A percentile compares a stretch with the other conserved stretches of the same genome.
Evolutionary conservation across 106 monocot species (phyloP).

Genomic region (Dioscorea zingiberensis): DNA sequence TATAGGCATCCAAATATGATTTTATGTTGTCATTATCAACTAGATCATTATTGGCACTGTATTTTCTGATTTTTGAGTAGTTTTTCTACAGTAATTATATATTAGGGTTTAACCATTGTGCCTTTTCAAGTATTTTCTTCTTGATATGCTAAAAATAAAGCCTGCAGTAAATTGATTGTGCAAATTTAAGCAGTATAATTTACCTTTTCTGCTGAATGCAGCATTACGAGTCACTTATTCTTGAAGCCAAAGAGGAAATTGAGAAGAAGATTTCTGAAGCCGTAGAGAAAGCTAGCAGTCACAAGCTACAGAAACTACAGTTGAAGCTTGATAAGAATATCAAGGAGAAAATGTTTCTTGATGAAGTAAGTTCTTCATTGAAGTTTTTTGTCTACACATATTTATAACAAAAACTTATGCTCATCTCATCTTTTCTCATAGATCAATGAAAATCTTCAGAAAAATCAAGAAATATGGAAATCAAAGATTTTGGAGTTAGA

Average conservation of each 20-base stretch:
- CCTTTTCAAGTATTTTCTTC: neutral
- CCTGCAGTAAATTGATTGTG: neutral
- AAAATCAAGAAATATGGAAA: slow-evolving; percentile 66
- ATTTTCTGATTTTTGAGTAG: neutral
- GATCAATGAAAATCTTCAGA: slow-evolving; percentile 71
- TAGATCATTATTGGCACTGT: neutral
- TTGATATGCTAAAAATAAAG: neutral
- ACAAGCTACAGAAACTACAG: slow-evolving; percentile 65
- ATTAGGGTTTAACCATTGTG: neutral
- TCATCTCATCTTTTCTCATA: slow-evolving; percentile 7
- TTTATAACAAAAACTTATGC: neutral
- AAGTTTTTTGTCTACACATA: neutral
- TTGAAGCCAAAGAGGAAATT: slow-evolving; percentile 63
- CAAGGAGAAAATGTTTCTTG: slow-evolving; percentile 73
- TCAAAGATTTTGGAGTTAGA: slow-evolving; percentile 42
- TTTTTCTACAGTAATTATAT: neutral
- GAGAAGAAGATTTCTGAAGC: slow-evolving; percentile 62
- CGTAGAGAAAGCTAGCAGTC: slow-evolving; percentile 47
- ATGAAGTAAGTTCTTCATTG: slow-evolving; percentile 46
- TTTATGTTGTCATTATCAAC: no score
- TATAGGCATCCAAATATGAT: no score
- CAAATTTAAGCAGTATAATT: neutral
- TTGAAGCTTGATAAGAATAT: slow-evolving; percentile 49
- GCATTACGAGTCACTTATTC: slow-evolving; percentile 76
- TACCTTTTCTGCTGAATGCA: slow-evolving; percentile 17